Base-by-base conservation (phyloP, 2,329 filamentous ascomycete species). In the Corniculantispora saksenae region DNA sequence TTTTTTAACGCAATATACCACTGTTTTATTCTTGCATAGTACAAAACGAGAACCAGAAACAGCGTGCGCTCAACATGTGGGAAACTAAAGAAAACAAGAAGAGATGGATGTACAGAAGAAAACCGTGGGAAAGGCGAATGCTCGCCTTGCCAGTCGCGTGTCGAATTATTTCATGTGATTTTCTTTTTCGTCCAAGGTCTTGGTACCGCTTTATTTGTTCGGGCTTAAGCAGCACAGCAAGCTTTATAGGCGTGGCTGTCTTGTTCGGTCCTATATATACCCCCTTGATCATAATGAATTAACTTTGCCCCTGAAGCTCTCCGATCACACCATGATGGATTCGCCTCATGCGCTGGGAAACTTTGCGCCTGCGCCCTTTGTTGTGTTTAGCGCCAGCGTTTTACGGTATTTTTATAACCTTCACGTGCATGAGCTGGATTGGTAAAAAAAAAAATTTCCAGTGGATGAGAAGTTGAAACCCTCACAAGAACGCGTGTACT, bases 1-100 rank as follows among this genome's bases (percentile, higher is more conserved):
- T 32, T 10, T 32, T 32, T 32, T 6, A 32, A 54, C 53, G 25
- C 65, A 63, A 61, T 65, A 61, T 67, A 55, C 35, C 55, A 43
- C 23, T 27, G 35, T 47, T 38, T 47, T 58, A 13, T 40, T 13
- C 21, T 12, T 57, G n/a, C 12, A 55, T 38, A 35, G 17, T 54
- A 17, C n/a, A 7, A 13, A 32, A 56, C 32, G 12, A 40, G 53
- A 23, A 40, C 32, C 1, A 40, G 25, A 40, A 56, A 35, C 51
- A 32, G 29, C 25, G 19, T 53, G 29, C 2, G 19, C 17, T 29
- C 17, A 5, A 38, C 19, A 38, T 13, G 17, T 43, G 38, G 17
- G 17, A 43, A 43, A 3, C 17, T 10, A 32, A 32, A 32, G 6
- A n/a, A n/a, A 38, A 38, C 35, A 38, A 50, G 8, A 29, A 51